Percentiles rank a stretch among this genome's conserved stretches.
These are phyloP conservation scores for Cutaneotrichosporon mucoides DNA, from an alignment of 1,284 basidiomycete species.

Conservation along the genomic window DNA sequence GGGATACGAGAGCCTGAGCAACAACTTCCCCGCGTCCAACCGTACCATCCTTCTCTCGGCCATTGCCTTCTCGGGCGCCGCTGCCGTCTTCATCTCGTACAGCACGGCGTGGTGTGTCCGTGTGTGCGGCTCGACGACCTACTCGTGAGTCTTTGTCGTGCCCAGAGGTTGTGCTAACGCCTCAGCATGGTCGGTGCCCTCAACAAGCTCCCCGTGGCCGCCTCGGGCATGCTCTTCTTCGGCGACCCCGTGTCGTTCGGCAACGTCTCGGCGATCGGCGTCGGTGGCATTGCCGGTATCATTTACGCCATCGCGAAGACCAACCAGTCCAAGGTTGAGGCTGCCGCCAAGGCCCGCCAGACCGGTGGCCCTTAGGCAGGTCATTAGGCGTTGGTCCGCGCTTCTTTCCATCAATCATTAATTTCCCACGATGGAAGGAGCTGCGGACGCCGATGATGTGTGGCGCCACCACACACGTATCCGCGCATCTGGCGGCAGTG, in stretches of 20 bases:
- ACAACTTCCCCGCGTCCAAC: constrained; percentile 86
- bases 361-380: constrained; percentile 16
- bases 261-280: constrained; percentile 77
- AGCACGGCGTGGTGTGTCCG: constrained; percentile 99
- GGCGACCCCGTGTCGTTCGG: constrained; percentile 82
- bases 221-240: constrained; percentile 93
- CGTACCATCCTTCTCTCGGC: constrained; percentile 75
- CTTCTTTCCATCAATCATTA: too few species aligned
- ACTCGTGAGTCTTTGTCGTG: constrained; percentile 56
- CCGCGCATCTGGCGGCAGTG: too few species aligned
- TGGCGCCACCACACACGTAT: too few species aligned
- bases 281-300: constrained; percentile 88
- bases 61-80: constrained; percentile 92
- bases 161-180: background rate
- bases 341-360: constrained; percentile 32
- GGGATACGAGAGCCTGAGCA: constrained; percentile 69
- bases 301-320: constrained; percentile 78
- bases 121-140: constrained; percentile 94
- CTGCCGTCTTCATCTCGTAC: constrained; percentile 95
- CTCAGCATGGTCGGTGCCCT: constrained; percentile 94
- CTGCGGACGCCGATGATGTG: too few species aligned
- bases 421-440: too few species aligned
- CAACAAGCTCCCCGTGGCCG: constrained; percentile 97
- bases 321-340: constrained; percentile 45
- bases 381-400: background rate